Conservation (phyloP, 139 green algal species). For the Chlorella vulgaris region DNA sequence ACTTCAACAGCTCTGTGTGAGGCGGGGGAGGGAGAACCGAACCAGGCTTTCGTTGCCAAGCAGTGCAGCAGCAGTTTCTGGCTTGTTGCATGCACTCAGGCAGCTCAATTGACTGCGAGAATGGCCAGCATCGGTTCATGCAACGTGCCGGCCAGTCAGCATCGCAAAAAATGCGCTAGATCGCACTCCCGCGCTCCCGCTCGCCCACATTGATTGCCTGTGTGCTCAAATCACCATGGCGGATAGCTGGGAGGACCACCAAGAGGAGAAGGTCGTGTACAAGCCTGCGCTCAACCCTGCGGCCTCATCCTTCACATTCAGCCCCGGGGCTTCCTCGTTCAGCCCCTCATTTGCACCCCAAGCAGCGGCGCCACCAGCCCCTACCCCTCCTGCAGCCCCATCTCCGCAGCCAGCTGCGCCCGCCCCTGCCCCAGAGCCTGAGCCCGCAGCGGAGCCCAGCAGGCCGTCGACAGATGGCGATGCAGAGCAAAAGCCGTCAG, state of each 20-base stretch:
- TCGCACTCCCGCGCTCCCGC: background rate
- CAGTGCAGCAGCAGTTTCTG: too few species aligned
- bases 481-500: conserved; percentile 16
- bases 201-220: background rate
- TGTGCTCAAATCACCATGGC: background rate
- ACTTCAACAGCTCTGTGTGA: too few species aligned
- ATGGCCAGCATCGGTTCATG: too few species aligned
- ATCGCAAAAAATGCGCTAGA: background rate
- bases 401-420: conserved; percentile 1
- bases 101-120: too few species aligned
- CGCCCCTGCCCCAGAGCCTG: background rate
- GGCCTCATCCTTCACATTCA: conserved; percentile 71
- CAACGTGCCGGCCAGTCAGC: background rate
- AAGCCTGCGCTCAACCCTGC: conserved; percentile 52
- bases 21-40: too few species aligned
- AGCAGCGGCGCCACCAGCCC: background rate
- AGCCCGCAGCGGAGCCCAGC: background rate
- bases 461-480: conserved; percentile 24
- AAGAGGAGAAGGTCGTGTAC: conserved; percentile 17
- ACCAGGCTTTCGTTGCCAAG: too few species aligned
- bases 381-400: conserved; percentile 5
- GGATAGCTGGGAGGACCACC: conserved; percentile 51
- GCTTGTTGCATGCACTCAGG: too few species aligned
- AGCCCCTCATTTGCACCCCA: conserved; percentile 34
- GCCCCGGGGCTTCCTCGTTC: conserved; percentile 60